Conservation (phyloP, 345 rosid genomes). For the Pistacia integerrima region DNA sequence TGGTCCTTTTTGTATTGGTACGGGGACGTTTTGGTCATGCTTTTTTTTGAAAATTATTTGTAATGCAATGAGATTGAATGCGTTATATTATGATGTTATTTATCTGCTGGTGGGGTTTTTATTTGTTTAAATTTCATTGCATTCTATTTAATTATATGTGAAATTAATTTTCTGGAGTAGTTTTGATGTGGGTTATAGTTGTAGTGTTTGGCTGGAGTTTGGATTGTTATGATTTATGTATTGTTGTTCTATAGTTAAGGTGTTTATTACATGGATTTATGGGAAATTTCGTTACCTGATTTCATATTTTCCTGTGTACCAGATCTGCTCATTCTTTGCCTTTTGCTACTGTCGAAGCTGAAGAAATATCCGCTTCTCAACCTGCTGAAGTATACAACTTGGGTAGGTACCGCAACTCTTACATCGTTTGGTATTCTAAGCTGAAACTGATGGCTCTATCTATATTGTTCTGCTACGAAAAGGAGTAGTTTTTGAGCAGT, state of each 20-base stretch:
- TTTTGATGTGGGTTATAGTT: not conserved
- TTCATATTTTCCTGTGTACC: conserved; percentile 18
- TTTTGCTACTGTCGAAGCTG: conserved; percentile 82
- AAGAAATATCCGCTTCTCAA: conserved; percentile 76
- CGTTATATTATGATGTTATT: not conserved
- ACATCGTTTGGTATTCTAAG: not conserved
- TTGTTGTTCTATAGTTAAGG: not conserved
- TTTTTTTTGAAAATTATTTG: not conserved
- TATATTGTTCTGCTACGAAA: not conserved
- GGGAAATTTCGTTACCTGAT: not conserved
- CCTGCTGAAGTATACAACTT: conserved; percentile 89
- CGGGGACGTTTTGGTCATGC: not conserved
- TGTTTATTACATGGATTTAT: not conserved
- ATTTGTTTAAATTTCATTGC: not conserved
- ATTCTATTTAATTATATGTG: not conserved
- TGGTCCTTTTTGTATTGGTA: not conserved
- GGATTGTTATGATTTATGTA: not conserved
- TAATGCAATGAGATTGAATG: conserved; percentile 3
- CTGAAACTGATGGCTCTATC: not conserved
- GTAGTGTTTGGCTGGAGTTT: not conserved
- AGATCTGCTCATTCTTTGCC: conserved; percentile 77
- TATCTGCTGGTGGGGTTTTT: not conserved
- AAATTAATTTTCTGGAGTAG: not conserved
- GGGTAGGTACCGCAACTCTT: conserved; percentile 46
- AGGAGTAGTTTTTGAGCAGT: too few relatives aligned